A percentile compares a stretch with the other conserved stretches of the same genome.
These are phyloP conservation scores for Irpex lacteus DNA, from an alignment of 1,284 basidiomycete species.

Conservation along the genomic window DNA sequence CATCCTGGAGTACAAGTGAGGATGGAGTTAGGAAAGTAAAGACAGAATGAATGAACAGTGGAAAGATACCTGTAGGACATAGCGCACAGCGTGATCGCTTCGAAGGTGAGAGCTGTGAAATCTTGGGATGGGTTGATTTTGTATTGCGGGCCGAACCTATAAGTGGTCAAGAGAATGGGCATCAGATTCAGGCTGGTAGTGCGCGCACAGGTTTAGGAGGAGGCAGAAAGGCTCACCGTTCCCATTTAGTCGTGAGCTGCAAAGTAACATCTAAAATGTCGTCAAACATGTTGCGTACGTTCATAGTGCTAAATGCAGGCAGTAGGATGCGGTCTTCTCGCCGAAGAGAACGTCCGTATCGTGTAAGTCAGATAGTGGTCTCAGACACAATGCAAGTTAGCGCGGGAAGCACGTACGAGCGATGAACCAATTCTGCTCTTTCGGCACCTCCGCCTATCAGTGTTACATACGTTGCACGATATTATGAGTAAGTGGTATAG, in stretches of 20 bases:
- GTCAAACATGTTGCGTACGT: slow-evolving; percentile 44
- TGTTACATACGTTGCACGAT: no score
- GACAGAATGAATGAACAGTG: slow-evolving; percentile 7
- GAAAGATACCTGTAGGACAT: slow-evolving; percentile 42
- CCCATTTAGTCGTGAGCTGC: slow-evolving; percentile 47
- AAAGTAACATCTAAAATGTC: slow-evolving; percentile 46
- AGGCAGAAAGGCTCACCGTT: slow-evolving; percentile 29
- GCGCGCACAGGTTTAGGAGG: neutral
- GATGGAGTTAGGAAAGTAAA: no score
- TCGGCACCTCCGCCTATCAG: slow-evolving; percentile 27
- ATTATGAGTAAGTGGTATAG: no score
- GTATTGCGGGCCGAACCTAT: slow-evolving; percentile 39
- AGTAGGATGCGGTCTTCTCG: slow-evolving; percentile 45
- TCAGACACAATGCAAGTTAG: no score
- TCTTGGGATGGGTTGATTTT: slow-evolving; percentile 43
- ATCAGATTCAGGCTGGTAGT: no score
- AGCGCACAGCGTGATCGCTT: slow-evolving; percentile 41
- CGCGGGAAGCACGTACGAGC: slow-evolving; percentile 34
- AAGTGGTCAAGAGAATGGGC: neutral
- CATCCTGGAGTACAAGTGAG: slow-evolving; percentile 13
- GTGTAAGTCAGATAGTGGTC: no score
- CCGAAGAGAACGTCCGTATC: neutral
- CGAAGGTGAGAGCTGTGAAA: slow-evolving; percentile 45
- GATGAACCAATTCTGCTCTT: slow-evolving; percentile 46
- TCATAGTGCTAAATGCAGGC: slow-evolving; percentile 47